Conservation (phyloP, 139 green algal genomes). For the Coccomyxa sp. region DNA sequence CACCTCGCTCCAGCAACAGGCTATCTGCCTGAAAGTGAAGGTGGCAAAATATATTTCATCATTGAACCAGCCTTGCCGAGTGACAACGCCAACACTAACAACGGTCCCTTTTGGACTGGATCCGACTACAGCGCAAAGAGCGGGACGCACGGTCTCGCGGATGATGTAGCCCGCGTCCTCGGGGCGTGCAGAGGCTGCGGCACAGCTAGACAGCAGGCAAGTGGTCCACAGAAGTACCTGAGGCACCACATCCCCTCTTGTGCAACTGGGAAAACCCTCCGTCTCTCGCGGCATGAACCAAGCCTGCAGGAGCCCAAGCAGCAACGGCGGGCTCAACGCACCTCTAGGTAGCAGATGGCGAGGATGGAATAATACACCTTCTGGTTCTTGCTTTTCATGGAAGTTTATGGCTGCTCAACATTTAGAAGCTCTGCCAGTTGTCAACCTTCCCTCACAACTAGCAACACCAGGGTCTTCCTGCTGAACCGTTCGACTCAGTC, state of each 20-base stretch:
- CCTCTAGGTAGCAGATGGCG: conserved; percentile 42
- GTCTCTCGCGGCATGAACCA: no score
- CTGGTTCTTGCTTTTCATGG: not conserved
- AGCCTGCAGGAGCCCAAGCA: not conserved
- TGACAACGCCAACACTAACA: not conserved
- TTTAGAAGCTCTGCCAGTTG: no score
- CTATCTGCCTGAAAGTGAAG: not conserved
- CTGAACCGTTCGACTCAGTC: no score
- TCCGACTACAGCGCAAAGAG: not conserved
- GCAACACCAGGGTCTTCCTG: no score
- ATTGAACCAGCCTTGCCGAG: not conserved
- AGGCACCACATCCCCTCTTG: not conserved
- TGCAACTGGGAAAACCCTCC: not conserved
- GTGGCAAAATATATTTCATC: not conserved
- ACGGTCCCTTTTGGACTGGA: not conserved
- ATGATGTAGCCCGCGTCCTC: conserved; percentile 39
- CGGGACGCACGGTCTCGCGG: conserved; percentile 49
- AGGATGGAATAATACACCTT: conserved; percentile 45
- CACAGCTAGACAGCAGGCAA: conserved; percentile 41
- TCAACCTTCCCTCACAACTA: no score
- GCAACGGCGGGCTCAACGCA: conserved; percentile 1
- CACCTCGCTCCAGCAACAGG: not conserved
- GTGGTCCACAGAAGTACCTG: conserved; percentile 65
- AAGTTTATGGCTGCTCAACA: not conserved
- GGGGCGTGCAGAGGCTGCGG: conserved; percentile 15